Percentiles rank a stretch among this genome's conserved stretches.
Conservation (phyloP, 1,284 basidiomycete genomes). For the Naganishia liquefaciens region DNA sequence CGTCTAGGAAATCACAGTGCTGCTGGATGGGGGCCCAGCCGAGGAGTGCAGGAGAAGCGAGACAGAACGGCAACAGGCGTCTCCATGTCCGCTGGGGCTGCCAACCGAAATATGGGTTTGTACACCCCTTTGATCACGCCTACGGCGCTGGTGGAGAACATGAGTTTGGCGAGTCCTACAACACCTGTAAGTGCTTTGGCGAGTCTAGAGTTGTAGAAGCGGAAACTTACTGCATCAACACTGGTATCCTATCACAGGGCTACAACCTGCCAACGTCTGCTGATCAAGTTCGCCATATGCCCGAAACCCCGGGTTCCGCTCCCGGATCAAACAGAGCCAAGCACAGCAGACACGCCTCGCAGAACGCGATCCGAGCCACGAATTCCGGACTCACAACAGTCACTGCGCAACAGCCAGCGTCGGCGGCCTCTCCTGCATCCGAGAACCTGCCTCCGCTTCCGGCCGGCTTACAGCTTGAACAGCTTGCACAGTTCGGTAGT, state of each 20-base stretch:
- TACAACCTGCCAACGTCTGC: background rate
- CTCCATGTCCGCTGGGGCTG: slow-evolving; percentile 1
- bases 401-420: background rate
- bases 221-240: background rate
- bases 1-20: slow-evolving; percentile 13
- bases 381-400: background rate
- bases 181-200: slow-evolving; percentile 1
- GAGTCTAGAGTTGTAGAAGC: too few relatives aligned
- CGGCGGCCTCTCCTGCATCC: background rate
- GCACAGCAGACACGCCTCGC: background rate
- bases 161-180: slow-evolving; percentile 13
- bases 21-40: slow-evolving; percentile 30
- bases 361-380: background rate
- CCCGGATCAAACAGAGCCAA: background rate
- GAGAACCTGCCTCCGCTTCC: slow-evolving; percentile 47
- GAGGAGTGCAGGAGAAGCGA: slow-evolving; percentile 28
- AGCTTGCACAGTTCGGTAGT: slow-evolving; percentile 48
- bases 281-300: slow-evolving; percentile 5
- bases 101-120: slow-evolving; percentile 6
- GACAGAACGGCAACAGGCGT: background rate
- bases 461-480: slow-evolving; percentile 48
- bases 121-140: slow-evolving; percentile 23
- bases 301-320: background rate
- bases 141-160: slow-evolving; percentile 25
- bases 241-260: background rate